phyloP scores from a whole-genome alignment of 108 stramenopile species.

The Skeletonema potamos region DNA sequence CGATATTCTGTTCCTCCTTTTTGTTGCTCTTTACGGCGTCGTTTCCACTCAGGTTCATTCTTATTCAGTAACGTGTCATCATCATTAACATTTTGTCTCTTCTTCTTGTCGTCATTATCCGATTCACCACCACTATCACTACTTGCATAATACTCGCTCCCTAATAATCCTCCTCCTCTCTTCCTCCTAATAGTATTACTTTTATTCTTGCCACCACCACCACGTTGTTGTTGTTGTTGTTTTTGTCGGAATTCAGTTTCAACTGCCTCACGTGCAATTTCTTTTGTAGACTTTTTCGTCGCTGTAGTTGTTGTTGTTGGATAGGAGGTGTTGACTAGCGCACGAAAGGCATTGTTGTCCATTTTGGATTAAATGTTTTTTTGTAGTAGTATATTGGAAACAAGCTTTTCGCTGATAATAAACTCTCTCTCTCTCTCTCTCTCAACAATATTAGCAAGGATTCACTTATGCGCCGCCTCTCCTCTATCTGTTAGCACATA shows the following conservation, averaged over 20 bases:
- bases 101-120: not conserved
- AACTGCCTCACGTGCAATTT: conserved; percentile 80
- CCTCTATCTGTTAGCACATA: too few relatives aligned
- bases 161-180: conserved; percentile 20
- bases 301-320: too few relatives aligned
- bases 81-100: conserved; percentile 2
- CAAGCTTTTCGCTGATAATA: too few relatives aligned
- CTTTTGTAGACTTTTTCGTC: conserved; percentile 59
- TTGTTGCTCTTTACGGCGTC: conserved; percentile 20
- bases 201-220: not conserved
- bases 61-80: too few relatives aligned
- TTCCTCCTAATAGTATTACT: too few relatives aligned
- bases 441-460: too few relatives aligned
- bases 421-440: too few relatives aligned
- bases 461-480: too few relatives aligned
- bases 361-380: conserved; percentile 22
- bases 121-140: conserved; percentile 11
- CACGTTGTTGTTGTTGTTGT: not conserved
- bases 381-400: too few relatives aligned
- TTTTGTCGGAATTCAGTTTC: conserved; percentile 65
- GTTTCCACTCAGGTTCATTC: conserved; percentile 34
- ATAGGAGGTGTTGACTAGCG: conserved; percentile 45
- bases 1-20: conserved; percentile 49
- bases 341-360: conserved; percentile 80
- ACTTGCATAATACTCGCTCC: conserved; percentile 20